Base-by-base conservation (phyloP, 768 basidiomycete species). In the Tricholoma matsutake region DNA sequence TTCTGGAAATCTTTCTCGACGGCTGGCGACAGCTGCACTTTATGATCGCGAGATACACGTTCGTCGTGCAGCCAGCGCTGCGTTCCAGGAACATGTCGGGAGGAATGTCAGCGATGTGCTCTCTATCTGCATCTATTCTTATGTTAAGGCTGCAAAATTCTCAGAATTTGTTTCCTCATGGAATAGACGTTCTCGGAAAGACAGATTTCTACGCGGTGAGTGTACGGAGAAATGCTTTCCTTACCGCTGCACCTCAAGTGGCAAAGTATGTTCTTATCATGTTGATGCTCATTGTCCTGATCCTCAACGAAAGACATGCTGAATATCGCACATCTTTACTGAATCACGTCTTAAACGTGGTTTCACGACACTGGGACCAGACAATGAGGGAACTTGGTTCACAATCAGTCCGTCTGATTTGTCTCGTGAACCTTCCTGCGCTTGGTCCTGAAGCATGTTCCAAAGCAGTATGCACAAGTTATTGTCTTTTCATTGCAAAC, bases 141-240 rank as follows among this genome's bases (percentile, higher is more conserved):
- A 29, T 32, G 29, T 31, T 53, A 16, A 16, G 6, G n/a, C 11
- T 6, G 22, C 8, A 11, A 53, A 32, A 32, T 63, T 43, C 57
- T 58, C 68, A 98, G 96, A 87, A 84, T 62, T 75, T 96, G 57
- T 96, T 98, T 71, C 88, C 92, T 49, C 89, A 96, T 75, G 97
- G 97, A 1, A 97, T 99, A 63, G 93, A 94, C 69, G 90, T 98
- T 25, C 78, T 99, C 49, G 83, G 87, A 43, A 91, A 92, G 71
- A 92, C 92, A 0, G 97, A 99, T 76, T 98, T 98, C 73, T 98
- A 94, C 76, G 89, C 94, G 41, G 91, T 98, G 61, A 92, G 94
- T 66, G 79, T 93, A 25, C 78, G 93, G 56, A 82, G 89, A 64
- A 90, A 92, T 64, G 88, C 96, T 0, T 97, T 94, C 71, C 75